Evolutionary conservation across 2,329 filamentous ascomycete genomes (phyloP).

Genomic region (Trichoderma breve): DNA sequence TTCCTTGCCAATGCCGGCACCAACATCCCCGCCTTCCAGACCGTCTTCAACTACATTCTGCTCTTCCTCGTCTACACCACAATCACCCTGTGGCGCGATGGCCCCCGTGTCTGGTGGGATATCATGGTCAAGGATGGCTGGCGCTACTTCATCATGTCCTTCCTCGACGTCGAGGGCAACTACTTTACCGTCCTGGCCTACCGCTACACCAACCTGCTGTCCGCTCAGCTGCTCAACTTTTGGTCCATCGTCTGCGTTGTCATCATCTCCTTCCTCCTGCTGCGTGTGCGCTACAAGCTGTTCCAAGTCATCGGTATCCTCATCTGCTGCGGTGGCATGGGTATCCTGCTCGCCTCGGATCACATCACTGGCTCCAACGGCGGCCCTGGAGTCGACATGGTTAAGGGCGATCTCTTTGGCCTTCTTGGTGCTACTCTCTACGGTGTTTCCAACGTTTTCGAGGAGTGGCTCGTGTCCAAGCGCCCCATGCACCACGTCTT

Average conservation of each 20-base stretch:
- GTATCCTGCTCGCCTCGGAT: conserved; percentile 81
- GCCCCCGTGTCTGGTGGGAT: conserved; percentile 65
- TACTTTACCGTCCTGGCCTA: conserved; percentile 98
- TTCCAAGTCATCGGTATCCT: conserved; percentile 85
- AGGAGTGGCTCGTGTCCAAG: conserved; percentile 90
- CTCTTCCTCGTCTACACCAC: conserved; percentile 79
- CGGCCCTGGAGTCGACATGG: conserved; percentile 63
- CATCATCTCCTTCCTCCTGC: conserved; percentile 73
- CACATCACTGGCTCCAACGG: conserved; percentile 76
- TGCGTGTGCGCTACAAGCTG: conserved; percentile 85
- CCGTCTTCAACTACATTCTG: conserved; percentile 89
- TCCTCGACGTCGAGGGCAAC: conserved; percentile 94
- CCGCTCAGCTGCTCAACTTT: conserved; percentile 95
- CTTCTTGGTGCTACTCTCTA: conserved; percentile 88
- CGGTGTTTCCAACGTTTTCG: conserved; percentile 84
- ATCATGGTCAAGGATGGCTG: conserved; percentile 72
- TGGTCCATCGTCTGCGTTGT: conserved; percentile 97
- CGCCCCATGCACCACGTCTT: conserved; percentile 90
- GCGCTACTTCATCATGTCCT: conserved; percentile 91
- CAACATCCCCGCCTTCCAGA: conserved; percentile 92
- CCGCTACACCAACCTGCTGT: conserved; percentile 85
- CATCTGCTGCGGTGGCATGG: conserved; percentile 86
- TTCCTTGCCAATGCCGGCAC: conserved; percentile 66
- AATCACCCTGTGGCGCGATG: conserved; percentile 76
- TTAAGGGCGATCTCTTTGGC: conserved; percentile 92